Evolutionary conservation across 2,329 filamentous ascomycete species (phyloP).

Genomic region (Stagonosporopsis rhizophila): DNA sequence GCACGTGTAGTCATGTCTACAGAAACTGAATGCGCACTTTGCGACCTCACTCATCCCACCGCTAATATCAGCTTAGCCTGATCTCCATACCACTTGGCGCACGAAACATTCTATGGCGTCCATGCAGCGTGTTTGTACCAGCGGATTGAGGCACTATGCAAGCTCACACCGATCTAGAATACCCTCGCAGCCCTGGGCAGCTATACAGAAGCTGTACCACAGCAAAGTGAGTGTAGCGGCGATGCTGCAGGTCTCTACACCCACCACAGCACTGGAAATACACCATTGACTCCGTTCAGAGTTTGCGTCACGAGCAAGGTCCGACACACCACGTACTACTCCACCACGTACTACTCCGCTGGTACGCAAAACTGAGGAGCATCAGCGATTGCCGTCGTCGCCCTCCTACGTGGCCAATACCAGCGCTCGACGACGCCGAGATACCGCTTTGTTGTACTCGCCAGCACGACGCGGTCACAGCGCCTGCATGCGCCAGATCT

Average conservation of each 20-base stretch:
- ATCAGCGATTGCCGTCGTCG: background rate
- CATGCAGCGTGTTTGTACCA: constrained; percentile 3
- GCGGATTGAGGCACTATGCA: background rate
- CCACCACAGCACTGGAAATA: constrained; percentile 8
- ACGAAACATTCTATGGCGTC: constrained; percentile 2
- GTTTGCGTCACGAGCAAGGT: background rate
- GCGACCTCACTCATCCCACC: background rate
- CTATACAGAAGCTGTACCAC: background rate
- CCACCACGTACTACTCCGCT: too few relatives aligned
- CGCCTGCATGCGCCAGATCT: constrained; percentile 39
- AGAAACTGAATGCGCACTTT: background rate
- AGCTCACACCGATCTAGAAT: constrained; percentile 5
- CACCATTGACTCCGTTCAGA: background rate
- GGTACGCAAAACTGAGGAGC: background rate
- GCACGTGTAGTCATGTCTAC: background rate
- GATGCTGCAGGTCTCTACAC: background rate
- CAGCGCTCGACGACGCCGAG: constrained; percentile 33
- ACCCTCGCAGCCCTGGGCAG: background rate
- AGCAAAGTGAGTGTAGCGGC: too few relatives aligned
- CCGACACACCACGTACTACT: constrained; percentile 12
- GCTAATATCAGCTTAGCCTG: background rate
- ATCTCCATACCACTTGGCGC: background rate
- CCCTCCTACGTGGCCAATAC: constrained; percentile 27
- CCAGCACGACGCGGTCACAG: constrained; percentile 41
- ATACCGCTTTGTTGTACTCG: constrained; percentile 30